A percentile compares a stretch with the other conserved stretches of the same genome.
Evolutionary conservation across 495 filamentous ascomycete genomes (phyloP).

Genomic region (Neurospora tetrasperma): DNA sequence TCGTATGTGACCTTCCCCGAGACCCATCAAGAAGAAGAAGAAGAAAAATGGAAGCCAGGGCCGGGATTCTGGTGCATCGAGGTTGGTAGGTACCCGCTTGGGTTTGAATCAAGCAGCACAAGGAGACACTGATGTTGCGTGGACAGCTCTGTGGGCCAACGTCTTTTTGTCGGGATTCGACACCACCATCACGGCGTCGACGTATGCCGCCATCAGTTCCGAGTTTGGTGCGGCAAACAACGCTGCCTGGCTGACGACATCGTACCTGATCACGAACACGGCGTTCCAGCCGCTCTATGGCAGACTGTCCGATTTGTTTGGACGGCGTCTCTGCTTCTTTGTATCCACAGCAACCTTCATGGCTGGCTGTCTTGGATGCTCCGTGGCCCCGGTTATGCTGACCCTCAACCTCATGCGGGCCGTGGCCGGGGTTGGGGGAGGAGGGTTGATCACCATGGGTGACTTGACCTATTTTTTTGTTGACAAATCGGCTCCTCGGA

Average conservation of each 20-base stretch:
- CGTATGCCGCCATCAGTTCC: slow-evolving; percentile 54
- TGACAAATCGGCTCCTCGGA: background rate
- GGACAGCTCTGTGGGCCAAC: slow-evolving; percentile 50
- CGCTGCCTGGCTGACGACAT: slow-evolving; percentile 60
- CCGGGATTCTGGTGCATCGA: slow-evolving; percentile 31
- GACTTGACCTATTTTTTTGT: slow-evolving; percentile 7
- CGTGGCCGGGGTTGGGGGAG: slow-evolving; percentile 48
- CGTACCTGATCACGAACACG: slow-evolving; percentile 62
- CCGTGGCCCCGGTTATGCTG: slow-evolving; percentile 31
- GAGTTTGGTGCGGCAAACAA: slow-evolving; percentile 43
- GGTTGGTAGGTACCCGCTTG: slow-evolving; percentile 15
- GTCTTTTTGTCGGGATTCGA: slow-evolving; percentile 58
- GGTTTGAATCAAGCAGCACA: slow-evolving; percentile 2
- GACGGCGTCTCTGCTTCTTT: slow-evolving; percentile 42
- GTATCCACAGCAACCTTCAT: slow-evolving; percentile 38
- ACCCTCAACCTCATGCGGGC: slow-evolving; percentile 35
- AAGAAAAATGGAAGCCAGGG: slow-evolving; percentile 14
- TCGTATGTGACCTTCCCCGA: slow-evolving; percentile 16
- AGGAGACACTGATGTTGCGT: slow-evolving; percentile 4
- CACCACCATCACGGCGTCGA: slow-evolving; percentile 55
- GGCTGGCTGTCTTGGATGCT: slow-evolving; percentile 38
- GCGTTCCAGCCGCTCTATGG: slow-evolving; percentile 46
- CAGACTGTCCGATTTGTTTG: slow-evolving; percentile 43
- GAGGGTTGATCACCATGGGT: slow-evolving; percentile 54
- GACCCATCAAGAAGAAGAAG: slow-evolving; percentile 4